phyloP scores from a whole-genome alignment of 176 grass and related monocot genomes.

The Zizania latifolia region DNA sequence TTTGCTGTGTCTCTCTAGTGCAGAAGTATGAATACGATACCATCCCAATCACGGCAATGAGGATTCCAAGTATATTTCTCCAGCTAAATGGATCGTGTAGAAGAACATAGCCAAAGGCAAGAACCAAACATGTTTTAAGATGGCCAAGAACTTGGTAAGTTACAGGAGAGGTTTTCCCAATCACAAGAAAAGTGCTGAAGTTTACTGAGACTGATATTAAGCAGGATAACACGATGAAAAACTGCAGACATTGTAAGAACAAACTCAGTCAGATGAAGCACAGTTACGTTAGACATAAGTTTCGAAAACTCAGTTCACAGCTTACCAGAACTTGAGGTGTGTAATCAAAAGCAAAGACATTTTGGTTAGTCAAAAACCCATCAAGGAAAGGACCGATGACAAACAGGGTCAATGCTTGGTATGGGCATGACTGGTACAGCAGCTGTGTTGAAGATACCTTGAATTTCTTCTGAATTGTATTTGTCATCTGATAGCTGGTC shows the following conservation, averaged over 20 bases:
- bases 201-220: constrained; percentile 95
- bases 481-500: constrained; percentile 91
- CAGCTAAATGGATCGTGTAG: constrained; percentile 97
- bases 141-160: constrained; percentile 98
- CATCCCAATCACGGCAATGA: constrained; percentile 93
- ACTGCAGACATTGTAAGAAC: constrained; percentile 48
- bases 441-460: constrained; percentile 98
- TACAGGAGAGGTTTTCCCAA: constrained; percentile 95
- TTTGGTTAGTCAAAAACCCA: constrained; percentile 84
- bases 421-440: constrained; percentile 90
- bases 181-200: constrained; percentile 97
- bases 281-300: constrained; percentile 1
- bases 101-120: constrained; percentile 89
- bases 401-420: constrained; percentile 89
- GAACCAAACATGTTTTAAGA: constrained; percentile 94
- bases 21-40: constrained; percentile 87
- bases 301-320: neutral
- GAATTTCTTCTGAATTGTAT: constrained; percentile 99
- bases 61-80: constrained; percentile 95
- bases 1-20: constrained; percentile 54
- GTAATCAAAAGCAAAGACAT: constrained; percentile 93
- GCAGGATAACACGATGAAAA: constrained; percentile 94
- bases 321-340: constrained; percentile 97
- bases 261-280: constrained; percentile 28
- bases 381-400: constrained; percentile 83